Evolutionary conservation across 495 filamentous ascomycete genomes (phyloP), one percentile per base, ranked within the genome.

Genomic region (Elaphomyces granulatus): DNA sequence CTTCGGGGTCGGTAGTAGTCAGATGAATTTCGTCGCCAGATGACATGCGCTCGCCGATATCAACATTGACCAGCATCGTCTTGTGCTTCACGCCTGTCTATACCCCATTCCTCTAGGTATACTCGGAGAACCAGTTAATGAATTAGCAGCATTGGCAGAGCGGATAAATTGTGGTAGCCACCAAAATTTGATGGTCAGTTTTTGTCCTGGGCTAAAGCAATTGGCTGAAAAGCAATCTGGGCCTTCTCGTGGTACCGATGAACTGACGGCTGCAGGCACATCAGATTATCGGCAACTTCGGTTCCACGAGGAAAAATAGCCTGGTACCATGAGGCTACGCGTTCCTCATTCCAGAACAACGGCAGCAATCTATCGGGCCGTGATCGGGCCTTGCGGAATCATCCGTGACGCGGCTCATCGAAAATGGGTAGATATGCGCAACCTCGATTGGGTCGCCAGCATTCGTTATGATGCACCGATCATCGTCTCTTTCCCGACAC

Each of bases 271-370:
- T n/a, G 34, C 12, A 41, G 28, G 15, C 23, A 33, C 3, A 41
- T 3, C 38, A 41, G 32, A 10, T 41, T 41, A 9, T 41, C 38
- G 8, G 12, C n/a, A 34, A 30, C 18, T n/a, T n/a, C n/a, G 4
- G 28, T 16, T 33, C 30, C 38, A 9, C 34, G 14, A 6, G 38
- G 38, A 18, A 41, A 41, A 9, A 41, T 3, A 41, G 38, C 28
- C 8, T 19, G 4, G 12, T 41, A 21, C 38, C 38, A 41, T n/a
- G 7, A 14, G 6, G 19, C n/a, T 3, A 41, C 28, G 4, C 26
- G 23, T 9, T 34, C 26, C n/a, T 32, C 30, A 3, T n/a, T 15
- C 38, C 28, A 34, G 28, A 41, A 41, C 14, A 4, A 17, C 10
- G 15, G 23, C 15, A 41, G 18, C 14, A 15, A 7, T 8, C 8